Evolutionary conservation across 2,329 filamentous ascomycete species (phyloP).

Genomic region (Albifimbria verrucaria): DNA sequence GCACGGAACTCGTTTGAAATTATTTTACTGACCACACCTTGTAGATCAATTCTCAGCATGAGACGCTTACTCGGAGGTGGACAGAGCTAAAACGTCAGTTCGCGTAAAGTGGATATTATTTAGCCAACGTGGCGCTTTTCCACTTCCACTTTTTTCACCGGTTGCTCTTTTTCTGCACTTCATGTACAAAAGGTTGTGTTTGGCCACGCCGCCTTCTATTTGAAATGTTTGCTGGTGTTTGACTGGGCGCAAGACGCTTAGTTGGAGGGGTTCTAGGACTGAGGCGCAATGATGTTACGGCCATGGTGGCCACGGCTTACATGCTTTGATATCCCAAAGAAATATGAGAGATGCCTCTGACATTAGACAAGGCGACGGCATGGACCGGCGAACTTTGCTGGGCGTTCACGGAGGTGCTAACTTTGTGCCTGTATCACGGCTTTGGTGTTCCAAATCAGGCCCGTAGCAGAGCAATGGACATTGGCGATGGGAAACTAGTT

Average conservation of each 20-base stretch:
- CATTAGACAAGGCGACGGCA: neutral
- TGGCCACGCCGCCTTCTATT: slow-evolving; percentile 6
- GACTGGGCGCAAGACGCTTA: slow-evolving; percentile 1
- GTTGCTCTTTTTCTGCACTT: slow-evolving; percentile 8
- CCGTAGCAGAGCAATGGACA: neutral
- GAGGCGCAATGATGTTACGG: neutral
- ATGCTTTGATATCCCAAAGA: neutral
- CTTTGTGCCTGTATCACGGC: neutral
- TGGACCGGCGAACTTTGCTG: neutral
- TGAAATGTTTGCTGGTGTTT: slow-evolving; percentile 7
- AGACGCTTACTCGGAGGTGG: slow-evolving; percentile 74
- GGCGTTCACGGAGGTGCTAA: neutral
- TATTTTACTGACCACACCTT: slow-evolving; percentile 10
- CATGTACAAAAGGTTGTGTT: slow-evolving; percentile 20
- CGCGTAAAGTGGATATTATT: slow-evolving; percentile 25
- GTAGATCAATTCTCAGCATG: slow-evolving; percentile 70
- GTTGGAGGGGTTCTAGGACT: neutral
- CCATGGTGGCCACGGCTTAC: neutral
- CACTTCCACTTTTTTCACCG: slow-evolving; percentile 9
- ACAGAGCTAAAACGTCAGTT: slow-evolving; percentile 65
- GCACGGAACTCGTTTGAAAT: neutral
- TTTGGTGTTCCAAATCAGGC: neutral
- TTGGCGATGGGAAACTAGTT: slow-evolving; percentile 16
- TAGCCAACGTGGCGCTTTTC: neutral
- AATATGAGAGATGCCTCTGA: neutral